Evolutionary conservation across 176 grass and related monocot genomes (phyloP).

Genomic region (Zea mays): Zm-B73-REFERENCE-NAM-5.0 NC_050099.1:191096501-191097000

Average conservation of each 20-base stretch:
- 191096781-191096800: constrained; percentile 80
- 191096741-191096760: constrained; percentile 18
- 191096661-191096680: background rate
- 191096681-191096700: background rate
- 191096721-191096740: background rate
- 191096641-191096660: too few relatives aligned
- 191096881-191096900: constrained; percentile 51
- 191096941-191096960: constrained; percentile 66
- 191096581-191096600: too few relatives aligned
- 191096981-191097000: constrained; percentile 66
- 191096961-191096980: constrained; percentile 53
- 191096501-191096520: too few relatives aligned
- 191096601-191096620: too few relatives aligned
- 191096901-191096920: constrained; percentile 53
- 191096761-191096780: constrained; percentile 77
- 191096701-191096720: background rate
- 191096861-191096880: constrained; percentile 92
- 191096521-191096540: too few relatives aligned
- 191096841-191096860: constrained; percentile 58
- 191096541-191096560: too few relatives aligned
- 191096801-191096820: constrained; percentile 87
- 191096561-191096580: too few relatives aligned
- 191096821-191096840: constrained; percentile 65
- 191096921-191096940: constrained; percentile 63
- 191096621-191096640: too few relatives aligned